Evolutionary conservation across 2,329 filamentous ascomycete species (phyloP), one percentile per base, ranked within the genome.

Genomic region (Aspergillus tanneri): DNA sequence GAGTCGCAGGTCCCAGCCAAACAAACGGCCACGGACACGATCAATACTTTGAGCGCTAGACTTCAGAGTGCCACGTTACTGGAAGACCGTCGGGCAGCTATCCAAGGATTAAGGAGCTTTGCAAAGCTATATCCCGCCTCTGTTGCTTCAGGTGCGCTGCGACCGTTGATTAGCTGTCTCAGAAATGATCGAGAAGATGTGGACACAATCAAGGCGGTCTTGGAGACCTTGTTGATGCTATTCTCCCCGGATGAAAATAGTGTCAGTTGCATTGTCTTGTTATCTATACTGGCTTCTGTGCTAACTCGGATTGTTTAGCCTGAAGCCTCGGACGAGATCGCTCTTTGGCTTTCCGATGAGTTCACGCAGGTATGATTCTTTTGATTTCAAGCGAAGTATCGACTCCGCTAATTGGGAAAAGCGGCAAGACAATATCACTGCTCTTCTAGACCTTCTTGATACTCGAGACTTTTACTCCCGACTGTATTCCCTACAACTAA

Each of bases 81-180:
- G 32, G 93, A 99, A 73, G 95, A 99, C 70, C 86, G 95, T 45
- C 85, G 93, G 54, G 91, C 90, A 47, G 91, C 93, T 37, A 96
- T 99, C 39, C 81, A 95, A 23, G 93, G 93, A 14, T 78, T 99
- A 28, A 83, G 95, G 60, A 96, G 91, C 73, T 97, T 99, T 69
- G 90, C 93, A 34, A 97, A 97, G 72, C 85, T 95, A 53, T 97
- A 92, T 62, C 95, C 93, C 28, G 95, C 95, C 11, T 95, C 91
- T 6, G 93, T 99, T 27, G 90, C 95, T 2, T 96, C 91, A 3
- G 91, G 90, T 30, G 89, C 91, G n/a, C 75, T 99, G 39, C 82
- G 92, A 54, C 89, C 88, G 47, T 78, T 99, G 47, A 97, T 99
- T 57, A 84, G 82, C 10, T 90, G 88, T 60, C 74, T 99, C 44